These are phyloP conservation scores for Saccharomyces hybrid DNA, from an alignment of 1,139 yeast species.

Conservation along the genomic window DNA sequence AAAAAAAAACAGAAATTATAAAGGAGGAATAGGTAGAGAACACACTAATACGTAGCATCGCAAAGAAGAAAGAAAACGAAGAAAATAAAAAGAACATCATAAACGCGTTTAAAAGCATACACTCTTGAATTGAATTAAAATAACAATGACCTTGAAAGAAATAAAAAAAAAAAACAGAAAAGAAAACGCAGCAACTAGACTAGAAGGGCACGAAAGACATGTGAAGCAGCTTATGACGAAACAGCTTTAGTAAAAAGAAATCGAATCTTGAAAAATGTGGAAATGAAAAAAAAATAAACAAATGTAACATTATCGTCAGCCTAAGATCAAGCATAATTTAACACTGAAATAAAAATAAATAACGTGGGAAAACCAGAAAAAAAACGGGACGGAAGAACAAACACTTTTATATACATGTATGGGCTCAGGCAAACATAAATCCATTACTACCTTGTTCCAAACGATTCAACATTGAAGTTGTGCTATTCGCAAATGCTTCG, in stretches of 20 bases:
- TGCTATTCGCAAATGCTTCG: conserved; percentile 8
- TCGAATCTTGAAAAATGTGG: too few species aligned
- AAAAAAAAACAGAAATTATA: too few species aligned
- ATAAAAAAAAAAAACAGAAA: neutral
- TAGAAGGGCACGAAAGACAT: too few species aligned
- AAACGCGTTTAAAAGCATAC: neutral
- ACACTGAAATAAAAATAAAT: neutral
- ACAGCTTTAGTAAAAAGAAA: too few species aligned
- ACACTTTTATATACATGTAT: neutral
- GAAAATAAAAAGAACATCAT: neutral
- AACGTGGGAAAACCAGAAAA: neutral
- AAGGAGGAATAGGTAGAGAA: too few species aligned
- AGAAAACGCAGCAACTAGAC: neutral
- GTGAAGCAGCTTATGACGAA: too few species aligned
- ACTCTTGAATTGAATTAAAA: neutral
- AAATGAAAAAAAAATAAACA: too few species aligned
- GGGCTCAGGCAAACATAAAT: conserved; percentile 16
- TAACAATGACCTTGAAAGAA: neutral
- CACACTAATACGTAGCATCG: neutral
- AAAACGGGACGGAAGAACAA: neutral
- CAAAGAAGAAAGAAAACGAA: neutral
- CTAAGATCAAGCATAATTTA: neutral
- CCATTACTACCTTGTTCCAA: conserved; percentile 25
- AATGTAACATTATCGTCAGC: neutral
- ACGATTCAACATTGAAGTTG: conserved; percentile 16